phyloP scores from a whole-genome alignment of 257 asterid genomes.

The Ilex asprella region DNA sequence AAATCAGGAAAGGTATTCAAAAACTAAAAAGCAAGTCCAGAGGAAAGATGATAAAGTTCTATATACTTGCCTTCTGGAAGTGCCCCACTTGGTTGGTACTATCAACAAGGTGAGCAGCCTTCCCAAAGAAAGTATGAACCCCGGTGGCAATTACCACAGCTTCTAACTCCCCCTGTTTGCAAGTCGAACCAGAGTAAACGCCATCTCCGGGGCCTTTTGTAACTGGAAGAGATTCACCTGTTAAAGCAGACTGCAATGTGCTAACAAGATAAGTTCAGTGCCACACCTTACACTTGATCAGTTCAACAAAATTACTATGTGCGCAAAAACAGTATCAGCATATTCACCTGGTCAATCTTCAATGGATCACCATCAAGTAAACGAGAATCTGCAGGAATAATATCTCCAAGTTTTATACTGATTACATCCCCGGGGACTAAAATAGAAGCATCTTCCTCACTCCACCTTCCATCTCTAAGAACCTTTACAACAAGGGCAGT shows the following conservation, averaged over 20 bases:
- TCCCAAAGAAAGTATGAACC: conserved; percentile 1
- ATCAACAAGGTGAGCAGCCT: conserved; percentile 6
- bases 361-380: conserved; percentile 1
- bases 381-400: conserved; percentile 1
- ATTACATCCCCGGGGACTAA: conserved; percentile 1
- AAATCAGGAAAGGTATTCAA: background rate
- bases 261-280: background rate
- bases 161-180: conserved; percentile 1
- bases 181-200: conserved; percentile 1
- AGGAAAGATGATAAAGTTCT: background rate
- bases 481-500: background rate
- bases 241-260: background rate
- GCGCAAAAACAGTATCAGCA: background rate
- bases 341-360: conserved; percentile 2
- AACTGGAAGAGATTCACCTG: conserved; percentile 1
- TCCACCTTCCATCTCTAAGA: conserved; percentile 4
- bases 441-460: conserved; percentile 5
- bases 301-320: background rate
- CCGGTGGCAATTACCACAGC: conserved; percentile 2
- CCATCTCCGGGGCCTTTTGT: conserved; percentile 4
- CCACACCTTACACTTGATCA: background rate
- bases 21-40: background rate
- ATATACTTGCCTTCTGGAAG: background rate
- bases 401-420: conserved; percentile 3
- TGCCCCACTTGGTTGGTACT: background rate